Conservation (phyloP, 73 alveolate genomes). For the Uronychia setigera region DNA sequence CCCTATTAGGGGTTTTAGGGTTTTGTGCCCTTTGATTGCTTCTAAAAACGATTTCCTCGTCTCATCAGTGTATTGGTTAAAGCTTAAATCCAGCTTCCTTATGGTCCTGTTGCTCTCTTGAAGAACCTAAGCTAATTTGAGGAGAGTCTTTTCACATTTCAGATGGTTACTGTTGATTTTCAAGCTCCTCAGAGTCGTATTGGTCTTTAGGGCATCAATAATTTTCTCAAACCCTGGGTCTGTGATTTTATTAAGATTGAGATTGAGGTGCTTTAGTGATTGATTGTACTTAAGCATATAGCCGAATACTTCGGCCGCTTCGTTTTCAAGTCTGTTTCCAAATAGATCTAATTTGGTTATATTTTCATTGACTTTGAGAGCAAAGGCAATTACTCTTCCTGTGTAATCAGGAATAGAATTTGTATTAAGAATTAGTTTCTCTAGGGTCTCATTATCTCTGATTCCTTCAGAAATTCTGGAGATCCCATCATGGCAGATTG, state of each 20-base stretch:
- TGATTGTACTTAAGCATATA: not conserved
- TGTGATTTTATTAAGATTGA: constrained; percentile 1
- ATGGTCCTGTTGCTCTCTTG: not conserved
- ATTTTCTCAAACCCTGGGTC: not conserved
- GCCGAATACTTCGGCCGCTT: not conserved
- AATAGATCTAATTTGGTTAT: not conserved
- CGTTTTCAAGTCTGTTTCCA: constrained; percentile 14
- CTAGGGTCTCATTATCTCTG: constrained; percentile 1
- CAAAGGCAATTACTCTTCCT: constrained; percentile 17
- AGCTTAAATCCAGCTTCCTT: not conserved
- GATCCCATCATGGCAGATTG: constrained; percentile 17
- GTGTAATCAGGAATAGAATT: constrained; percentile 17
- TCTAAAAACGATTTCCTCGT: not conserved
- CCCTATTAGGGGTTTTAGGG: not conserved
- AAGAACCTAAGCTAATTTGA: not conserved
- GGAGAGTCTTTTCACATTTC: not conserved
- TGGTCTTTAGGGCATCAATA: not conserved
- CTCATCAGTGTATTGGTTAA: not conserved
- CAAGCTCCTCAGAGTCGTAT: not conserved
- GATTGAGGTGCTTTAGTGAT: not conserved
- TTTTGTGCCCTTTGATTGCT: not conserved
- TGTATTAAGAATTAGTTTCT: not conserved
- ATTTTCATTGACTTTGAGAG: not conserved
- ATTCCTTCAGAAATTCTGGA: not conserved
- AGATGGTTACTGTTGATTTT: not conserved